Evolutionary conservation across 2,329 filamentous ascomycete genomes (phyloP), one percentile per base, ranked within the genome.

Genomic region (Furcasterigmium sp.): DNA sequence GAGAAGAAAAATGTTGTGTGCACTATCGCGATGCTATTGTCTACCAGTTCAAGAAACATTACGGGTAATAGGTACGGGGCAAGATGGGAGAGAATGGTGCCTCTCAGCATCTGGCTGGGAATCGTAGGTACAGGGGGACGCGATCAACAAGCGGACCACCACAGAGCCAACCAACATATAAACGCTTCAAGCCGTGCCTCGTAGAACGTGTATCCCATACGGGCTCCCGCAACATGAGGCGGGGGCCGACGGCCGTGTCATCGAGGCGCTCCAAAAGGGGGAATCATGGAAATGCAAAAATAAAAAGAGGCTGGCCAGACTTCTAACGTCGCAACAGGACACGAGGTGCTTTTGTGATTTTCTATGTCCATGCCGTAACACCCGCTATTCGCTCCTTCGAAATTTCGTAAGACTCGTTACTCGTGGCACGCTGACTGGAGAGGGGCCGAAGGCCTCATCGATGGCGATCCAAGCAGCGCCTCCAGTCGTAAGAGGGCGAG

Each of bases 371-470:
- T 39, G 41, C 34, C 37, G 26, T 17, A 29, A 29, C 23, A 26
- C 23, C 37, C 37, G 36, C 39, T 23, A 15, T 36, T 21, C 39
- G 43, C 41, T 39, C 45, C 38, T 43, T 46, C 15, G 8, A 15
- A 36, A 34, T n/a, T 21, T 47, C 46, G 30, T 50, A 28, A 45
- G n/a, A 43, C 46, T 50, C 46, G 36, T 49, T 41, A 50, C 46
- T 39, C 44, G 35, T 47, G 48, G 46, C 34, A 30, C 42, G 40
- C 41, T 37, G 39, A 15, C 32, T 37, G 25, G 30, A 25, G 23
- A 26, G 14, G 8, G 21, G 23, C 23, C 23, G 23, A 35, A 9
- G 8, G n/a, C n/a, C 32, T 35, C 32, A 35, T 35, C 6, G 5
- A 17, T 15, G n/a, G 32, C 14, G 32, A 17, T 26, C 36, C 25